Conservation (phyloP, 768 basidiomycete genomes). For the Candolleomyces eurysporus region DNA sequence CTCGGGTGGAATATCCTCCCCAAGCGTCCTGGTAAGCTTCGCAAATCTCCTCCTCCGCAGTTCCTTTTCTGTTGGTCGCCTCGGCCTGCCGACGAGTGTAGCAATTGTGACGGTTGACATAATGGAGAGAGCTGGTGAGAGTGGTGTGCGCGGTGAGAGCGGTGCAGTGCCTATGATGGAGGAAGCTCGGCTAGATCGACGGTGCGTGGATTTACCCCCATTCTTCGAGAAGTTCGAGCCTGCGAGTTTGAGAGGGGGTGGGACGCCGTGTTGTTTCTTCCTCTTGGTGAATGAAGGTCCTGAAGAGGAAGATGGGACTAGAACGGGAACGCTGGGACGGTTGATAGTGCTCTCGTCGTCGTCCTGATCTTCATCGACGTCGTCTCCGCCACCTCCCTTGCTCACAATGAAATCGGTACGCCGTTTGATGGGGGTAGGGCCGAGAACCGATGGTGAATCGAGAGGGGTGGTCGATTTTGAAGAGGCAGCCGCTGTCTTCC, state of each 20-base stretch:
- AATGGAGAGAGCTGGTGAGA: not conserved
- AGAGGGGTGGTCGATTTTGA: no score
- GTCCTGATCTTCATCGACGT: no score
- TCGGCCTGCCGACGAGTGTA: not conserved
- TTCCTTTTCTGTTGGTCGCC: slow-evolving; percentile 4
- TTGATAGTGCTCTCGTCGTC: no score
- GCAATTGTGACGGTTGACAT: not conserved
- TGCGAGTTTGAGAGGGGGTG: not conserved
- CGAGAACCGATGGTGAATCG: not conserved
- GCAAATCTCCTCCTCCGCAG: slow-evolving; percentile 4
- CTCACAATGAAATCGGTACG: not conserved
- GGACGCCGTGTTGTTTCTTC: not conserved
- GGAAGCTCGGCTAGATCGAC: not conserved
- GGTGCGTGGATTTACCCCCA: not conserved
- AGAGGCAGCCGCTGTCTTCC: no score
- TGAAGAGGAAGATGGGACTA: not conserved
- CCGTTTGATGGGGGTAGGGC: not conserved
- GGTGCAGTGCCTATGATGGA: no score
- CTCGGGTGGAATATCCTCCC: slow-evolving; percentile 10
- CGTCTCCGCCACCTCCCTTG: no score
- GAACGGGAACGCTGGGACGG: not conserved
- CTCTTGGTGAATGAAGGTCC: not conserved
- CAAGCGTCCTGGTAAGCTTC: slow-evolving; percentile 9
- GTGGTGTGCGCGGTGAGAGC: not conserved
- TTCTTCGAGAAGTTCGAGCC: not conserved